Base-by-base conservation (phyloP, 371 early-diverging fungal species). In the Mortierella polycephala region DNA sequence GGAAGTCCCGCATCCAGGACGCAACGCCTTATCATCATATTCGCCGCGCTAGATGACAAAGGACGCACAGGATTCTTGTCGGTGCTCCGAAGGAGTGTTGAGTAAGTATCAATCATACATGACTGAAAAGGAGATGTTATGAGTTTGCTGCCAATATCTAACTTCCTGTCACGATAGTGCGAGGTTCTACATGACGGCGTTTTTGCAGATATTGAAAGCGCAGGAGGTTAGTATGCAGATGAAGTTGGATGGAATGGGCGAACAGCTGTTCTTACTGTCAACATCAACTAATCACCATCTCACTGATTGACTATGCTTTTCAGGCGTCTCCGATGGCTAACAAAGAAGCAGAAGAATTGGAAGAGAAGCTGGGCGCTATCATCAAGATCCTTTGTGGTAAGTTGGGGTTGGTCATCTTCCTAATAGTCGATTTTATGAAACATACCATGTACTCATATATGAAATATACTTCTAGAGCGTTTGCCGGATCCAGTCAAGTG, bases 31-130 rank as follows among this genome's bases (percentile, higher is more conserved):
- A 42, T 79, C 8, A 69, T 57, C 8, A 71, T 65, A 18, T 83
- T 69, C 45, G 39, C 61, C 5, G 39, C 50, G 7, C 30, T 74
- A 42, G 79, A 71, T 20, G 74, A 72, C 20, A 83, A 69, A 20
- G 74, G 81, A 6, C 57, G 75, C 2, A 71, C 76, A 5, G 75
- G 77, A 20, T 64, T 77, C 44, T 30, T 80, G n/a, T 80, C 74
- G 5, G 67, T 80, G 7, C 52, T 80, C 8, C 70, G 67, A 18
- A 56, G 80, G 52, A 59, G 80, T 39, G 74, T 74, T 0, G 80
- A 80, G 74, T 80, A 69, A 54, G 77, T 67, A 8, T 30, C 30
- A 30, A 8, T 8, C 9, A 12, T 8, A n/a, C 9, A 12, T 8
- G 23, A n/a, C 21, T 47, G 44, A 13, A n/a, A 18, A 18, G 20